These are phyloP conservation scores for Taphrina wiesneri DNA, from an alignment of 1,139 yeast species.

Conservation along the genomic window DNA sequence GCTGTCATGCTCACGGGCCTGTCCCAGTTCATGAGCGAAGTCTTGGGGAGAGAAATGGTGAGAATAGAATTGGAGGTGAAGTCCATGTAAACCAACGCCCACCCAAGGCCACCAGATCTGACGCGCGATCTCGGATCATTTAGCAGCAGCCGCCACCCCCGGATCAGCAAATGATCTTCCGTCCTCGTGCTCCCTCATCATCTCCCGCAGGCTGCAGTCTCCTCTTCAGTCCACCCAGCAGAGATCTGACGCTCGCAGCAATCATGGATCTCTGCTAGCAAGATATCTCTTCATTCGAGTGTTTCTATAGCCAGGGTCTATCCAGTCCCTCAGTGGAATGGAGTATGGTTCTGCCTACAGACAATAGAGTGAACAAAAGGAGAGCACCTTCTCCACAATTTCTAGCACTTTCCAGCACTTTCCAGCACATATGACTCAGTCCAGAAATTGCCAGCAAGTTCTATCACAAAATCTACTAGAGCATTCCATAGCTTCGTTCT, in stretches of 20 bases:
- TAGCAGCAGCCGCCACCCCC: constrained; percentile 1
- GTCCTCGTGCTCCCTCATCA: too few species aligned
- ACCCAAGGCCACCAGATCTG: background rate
- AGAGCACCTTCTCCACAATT: background rate
- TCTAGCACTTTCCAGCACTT: constrained; percentile 6
- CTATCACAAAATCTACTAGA: background rate
- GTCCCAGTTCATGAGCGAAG: too few species aligned
- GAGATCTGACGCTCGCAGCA: too few species aligned
- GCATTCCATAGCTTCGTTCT: background rate
- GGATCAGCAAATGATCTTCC: background rate
- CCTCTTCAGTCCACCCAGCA: background rate
- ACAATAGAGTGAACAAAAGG: too few species aligned
- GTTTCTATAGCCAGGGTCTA: background rate
- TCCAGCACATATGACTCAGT: background rate
- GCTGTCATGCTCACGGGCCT: too few species aligned
- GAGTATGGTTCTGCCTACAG: too few species aligned
- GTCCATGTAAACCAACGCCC: background rate
- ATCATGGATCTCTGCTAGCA: too few species aligned
- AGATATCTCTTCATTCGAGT: background rate
- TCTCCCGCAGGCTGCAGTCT: too few species aligned
- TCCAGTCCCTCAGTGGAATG: too few species aligned
- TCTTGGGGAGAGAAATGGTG: too few species aligned
- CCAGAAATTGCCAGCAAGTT: background rate
- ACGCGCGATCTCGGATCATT: constrained; percentile 1
- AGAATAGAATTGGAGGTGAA: too few species aligned